Evolutionary conservation across 1,284 basidiomycete genomes (phyloP).

Genomic region (Melampsora americana): DNA sequence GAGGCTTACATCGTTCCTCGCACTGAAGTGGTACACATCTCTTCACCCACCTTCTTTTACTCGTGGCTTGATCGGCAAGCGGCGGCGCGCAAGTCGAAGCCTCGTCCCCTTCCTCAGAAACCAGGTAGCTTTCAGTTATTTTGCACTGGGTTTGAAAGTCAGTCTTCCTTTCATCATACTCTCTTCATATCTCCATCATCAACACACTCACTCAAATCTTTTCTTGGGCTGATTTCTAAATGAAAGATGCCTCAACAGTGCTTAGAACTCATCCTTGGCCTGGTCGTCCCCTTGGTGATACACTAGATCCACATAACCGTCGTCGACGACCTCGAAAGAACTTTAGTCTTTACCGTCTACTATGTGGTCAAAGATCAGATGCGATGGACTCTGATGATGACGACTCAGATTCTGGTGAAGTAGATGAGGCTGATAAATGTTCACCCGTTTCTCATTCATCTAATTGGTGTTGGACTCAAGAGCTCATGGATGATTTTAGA

Average conservation of each 20-base stretch:
- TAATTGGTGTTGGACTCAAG: conserved; percentile 66
- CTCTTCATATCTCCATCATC: neutral
- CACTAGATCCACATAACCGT: conserved; percentile 70
- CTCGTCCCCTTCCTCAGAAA: conserved; percentile 67
- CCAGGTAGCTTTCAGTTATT: conserved; percentile 87
- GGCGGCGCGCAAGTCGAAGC: conserved; percentile 63
- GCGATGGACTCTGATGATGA: conserved; percentile 67
- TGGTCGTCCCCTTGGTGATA: conserved; percentile 73
- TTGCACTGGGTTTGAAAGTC: conserved; percentile 75
- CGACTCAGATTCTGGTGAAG: conserved; percentile 64
- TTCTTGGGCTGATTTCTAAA: neutral
- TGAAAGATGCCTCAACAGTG: conserved; percentile 76
- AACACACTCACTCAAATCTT: neutral
- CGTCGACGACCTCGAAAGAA: neutral
- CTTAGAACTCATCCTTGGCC: conserved; percentile 82
- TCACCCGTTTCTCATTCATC: conserved; percentile 53
- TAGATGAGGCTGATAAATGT: conserved; percentile 48
- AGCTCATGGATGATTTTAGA: conserved; percentile 72
- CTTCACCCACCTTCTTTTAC: conserved; percentile 81
- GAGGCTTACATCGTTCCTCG: conserved; percentile 75
- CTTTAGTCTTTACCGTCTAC: conserved; percentile 54
- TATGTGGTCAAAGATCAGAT: conserved; percentile 74
- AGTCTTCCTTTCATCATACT: neutral
- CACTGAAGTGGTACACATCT: conserved; percentile 76
- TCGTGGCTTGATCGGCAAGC: conserved; percentile 68